These are phyloP conservation scores for Xylaria sp. DNA, from an alignment of 2,329 filamentous ascomycete genomes.

Conservation along the genomic window DNA sequence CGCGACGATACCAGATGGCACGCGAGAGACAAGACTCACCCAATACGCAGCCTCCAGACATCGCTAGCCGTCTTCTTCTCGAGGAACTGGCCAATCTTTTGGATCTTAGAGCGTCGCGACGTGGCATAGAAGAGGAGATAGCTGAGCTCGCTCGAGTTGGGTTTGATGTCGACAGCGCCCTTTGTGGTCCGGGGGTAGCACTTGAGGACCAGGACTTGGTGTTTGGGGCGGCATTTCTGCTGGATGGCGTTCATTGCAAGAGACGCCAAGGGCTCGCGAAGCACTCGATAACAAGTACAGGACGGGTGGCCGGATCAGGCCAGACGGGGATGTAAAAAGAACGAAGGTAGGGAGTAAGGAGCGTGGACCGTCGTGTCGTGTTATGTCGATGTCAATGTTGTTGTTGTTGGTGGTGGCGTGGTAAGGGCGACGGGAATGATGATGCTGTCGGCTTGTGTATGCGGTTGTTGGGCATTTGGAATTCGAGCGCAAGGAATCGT, in stretches of 20 bases:
- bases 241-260: slow-evolving; percentile 70
- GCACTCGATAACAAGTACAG: slow-evolving; percentile 25
- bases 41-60: slow-evolving; percentile 87
- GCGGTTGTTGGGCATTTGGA: slow-evolving; percentile 13
- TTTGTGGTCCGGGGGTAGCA: slow-evolving; percentile 96
- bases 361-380: background rate
- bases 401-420: slow-evolving; percentile 16
- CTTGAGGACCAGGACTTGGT: slow-evolving; percentile 94
- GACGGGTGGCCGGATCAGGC: slow-evolving; percentile 20
- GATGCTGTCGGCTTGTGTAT: background rate
- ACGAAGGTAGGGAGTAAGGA: slow-evolving; percentile 5
- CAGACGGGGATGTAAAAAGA: slow-evolving; percentile 13
- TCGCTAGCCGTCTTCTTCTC: slow-evolving; percentile 94
- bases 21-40: slow-evolving; percentile 64
- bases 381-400: slow-evolving; percentile 20
- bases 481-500: slow-evolving; percentile 20
- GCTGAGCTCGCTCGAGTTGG: slow-evolving; percentile 95
- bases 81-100: slow-evolving; percentile 93
- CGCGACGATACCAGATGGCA: background rate
- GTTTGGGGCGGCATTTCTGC: slow-evolving; percentile 85
- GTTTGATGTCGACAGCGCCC: slow-evolving; percentile 90
- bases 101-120: slow-evolving; percentile 92
- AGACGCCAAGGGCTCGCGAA: slow-evolving; percentile 33
- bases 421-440: background rate
- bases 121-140: slow-evolving; percentile 97